phyloP scores from a whole-genome alignment of 345 rosid genomes.

The Heritiera littoralis region DNA sequence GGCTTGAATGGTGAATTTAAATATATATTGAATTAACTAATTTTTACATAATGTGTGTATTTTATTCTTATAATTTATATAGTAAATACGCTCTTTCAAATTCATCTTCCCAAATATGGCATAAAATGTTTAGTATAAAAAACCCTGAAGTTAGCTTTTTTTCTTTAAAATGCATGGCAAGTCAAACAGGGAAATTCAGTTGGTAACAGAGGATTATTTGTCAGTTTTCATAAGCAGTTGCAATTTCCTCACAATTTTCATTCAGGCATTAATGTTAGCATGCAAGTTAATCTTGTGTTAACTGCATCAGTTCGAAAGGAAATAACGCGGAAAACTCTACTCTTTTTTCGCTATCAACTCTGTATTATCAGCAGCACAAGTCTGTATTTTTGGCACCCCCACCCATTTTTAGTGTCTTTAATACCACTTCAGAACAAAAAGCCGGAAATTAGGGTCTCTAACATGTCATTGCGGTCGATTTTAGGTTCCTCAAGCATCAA shows the following conservation, averaged over 20 bases:
- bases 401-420: not conserved
- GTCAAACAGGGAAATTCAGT: not conserved
- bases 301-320: not conserved
- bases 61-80: too few species aligned
- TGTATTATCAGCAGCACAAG: not conserved
- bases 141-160: not conserved
- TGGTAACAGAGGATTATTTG: not conserved
- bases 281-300: not conserved
- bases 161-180: not conserved
- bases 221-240: not conserved
- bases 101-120: not conserved
- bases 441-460: not conserved
- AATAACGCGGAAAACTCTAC: not conserved
- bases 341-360: not conserved
- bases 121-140: not conserved
- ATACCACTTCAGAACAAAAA: not conserved
- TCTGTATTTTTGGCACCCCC: not conserved
- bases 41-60: not conserved
- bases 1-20: too few species aligned
- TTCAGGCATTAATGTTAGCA: not conserved
- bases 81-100: not conserved
- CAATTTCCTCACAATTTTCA: not conserved
- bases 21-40: not conserved
- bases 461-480: conserved; percentile 14
- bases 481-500: conserved; percentile 80